These are phyloP conservation scores for Suhomyces canberraensis DNA, from an alignment of 805 yeast genomes.

Conservation along the genomic window DNA sequence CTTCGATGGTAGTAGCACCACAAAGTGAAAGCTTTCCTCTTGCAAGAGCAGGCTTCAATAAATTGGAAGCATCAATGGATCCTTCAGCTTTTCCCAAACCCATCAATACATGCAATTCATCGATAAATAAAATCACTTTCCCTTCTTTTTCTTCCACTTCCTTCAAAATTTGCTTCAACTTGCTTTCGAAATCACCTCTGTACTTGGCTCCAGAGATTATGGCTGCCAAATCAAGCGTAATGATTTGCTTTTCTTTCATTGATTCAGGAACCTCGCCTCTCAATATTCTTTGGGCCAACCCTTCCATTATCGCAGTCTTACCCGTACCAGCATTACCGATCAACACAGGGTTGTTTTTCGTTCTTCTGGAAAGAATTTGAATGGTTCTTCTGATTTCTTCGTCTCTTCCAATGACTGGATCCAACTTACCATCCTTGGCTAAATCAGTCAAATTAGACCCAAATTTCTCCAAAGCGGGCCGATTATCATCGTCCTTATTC, in stretches of 20 bases:
- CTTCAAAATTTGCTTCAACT: conserved; percentile 73
- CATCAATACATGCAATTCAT: conserved; percentile 83
- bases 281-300: conserved; percentile 88
- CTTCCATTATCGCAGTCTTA: conserved; percentile 95
- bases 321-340: conserved; percentile 99
- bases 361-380: conserved; percentile 86
- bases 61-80: conserved; percentile 90
- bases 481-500: conserved; percentile 46
- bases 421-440: conserved; percentile 86
- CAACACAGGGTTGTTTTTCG: conserved; percentile 92
- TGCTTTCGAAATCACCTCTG: conserved; percentile 94
- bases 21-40: conserved; percentile 90
- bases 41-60: conserved; percentile 90
- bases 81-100: conserved; percentile 95
- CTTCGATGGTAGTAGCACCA: conserved; percentile 95
- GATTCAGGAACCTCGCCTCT: conserved; percentile 93
- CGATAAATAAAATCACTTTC: conserved; percentile 76
- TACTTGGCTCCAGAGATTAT: conserved; percentile 93
- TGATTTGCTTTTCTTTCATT: conserved; percentile 79
- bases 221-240: conserved; percentile 83
- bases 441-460: conserved; percentile 84
- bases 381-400: conserved; percentile 92
- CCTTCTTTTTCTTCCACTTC: conserved; percentile 82
- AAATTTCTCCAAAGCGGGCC: conserved; percentile 75
- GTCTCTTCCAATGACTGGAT: conserved; percentile 96